These are phyloP conservation scores for Avena atlantica DNA, from an alignment of 176 grass and related monocot genomes.

Conservation along the genomic window DNA sequence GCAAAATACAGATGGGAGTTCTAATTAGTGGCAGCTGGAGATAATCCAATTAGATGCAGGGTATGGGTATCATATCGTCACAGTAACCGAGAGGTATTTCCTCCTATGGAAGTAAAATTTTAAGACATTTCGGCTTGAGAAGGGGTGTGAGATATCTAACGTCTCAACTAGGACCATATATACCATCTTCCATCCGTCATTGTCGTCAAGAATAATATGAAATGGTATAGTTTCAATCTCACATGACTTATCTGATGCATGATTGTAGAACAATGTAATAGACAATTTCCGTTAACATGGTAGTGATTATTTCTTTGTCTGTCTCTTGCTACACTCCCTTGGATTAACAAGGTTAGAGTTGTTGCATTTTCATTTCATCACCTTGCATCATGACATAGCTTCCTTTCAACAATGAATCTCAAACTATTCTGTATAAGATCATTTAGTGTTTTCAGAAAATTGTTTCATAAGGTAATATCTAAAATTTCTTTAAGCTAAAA, in stretches of 20 bases:
- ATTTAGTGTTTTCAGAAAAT: background rate
- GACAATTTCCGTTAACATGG: background rate
- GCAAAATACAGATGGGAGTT: background rate
- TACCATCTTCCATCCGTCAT: background rate
- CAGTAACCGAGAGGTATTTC: background rate
- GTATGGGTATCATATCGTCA: background rate
- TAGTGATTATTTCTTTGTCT: background rate
- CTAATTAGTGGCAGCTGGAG: background rate
- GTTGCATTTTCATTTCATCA: background rate
- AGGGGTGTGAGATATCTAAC: background rate
- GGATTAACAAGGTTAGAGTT: background rate
- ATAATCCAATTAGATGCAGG: background rate
- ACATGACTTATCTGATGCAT: background rate
- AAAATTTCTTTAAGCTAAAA: background rate
- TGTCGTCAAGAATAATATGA: background rate
- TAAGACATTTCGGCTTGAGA: background rate
- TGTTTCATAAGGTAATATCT: background rate
- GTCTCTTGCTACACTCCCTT: background rate
- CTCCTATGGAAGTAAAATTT: background rate
- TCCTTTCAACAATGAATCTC: background rate
- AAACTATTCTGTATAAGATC: background rate
- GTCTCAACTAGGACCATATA: background rate
- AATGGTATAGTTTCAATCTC: background rate
- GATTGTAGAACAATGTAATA: background rate
- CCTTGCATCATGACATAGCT: background rate